A percentile compares a stretch with the other conserved stretches of the same genome.
Conservation (phyloP, 2,329 filamentous ascomycete species). For the Cyclaneusma minus region DNA sequence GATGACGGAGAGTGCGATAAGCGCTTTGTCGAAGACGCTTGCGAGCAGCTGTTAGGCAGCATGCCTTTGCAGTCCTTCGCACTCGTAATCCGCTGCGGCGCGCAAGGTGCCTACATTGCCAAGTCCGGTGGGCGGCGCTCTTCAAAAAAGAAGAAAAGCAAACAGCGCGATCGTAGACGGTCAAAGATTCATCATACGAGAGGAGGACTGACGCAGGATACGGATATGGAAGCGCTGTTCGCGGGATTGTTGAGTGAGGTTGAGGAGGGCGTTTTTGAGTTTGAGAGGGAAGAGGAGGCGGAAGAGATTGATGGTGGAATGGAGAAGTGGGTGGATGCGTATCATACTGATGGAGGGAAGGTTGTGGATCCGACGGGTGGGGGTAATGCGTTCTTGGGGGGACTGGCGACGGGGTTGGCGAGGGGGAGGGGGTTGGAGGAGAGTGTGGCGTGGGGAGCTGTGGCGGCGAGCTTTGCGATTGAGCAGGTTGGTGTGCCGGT, state of each 20-base stretch:
- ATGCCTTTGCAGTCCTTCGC: constrained; percentile 51
- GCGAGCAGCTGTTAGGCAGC: constrained; percentile 44
- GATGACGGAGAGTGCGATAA: constrained; percentile 29
- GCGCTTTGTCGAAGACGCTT: constrained; percentile 37
- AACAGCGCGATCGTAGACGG: background rate
- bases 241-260: constrained; percentile 39
- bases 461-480: constrained; percentile 84
- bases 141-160: constrained; percentile 5
- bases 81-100: constrained; percentile 55
- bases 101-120: constrained; percentile 54
- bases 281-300: constrained; percentile 39
- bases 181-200: constrained; percentile 27
- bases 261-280: constrained; percentile 27
- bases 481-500: constrained; percentile 80
- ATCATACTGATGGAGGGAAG: constrained; percentile 34
- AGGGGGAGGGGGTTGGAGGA: constrained; percentile 46
- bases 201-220: constrained; percentile 40
- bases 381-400: constrained; percentile 73
- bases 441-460: constrained; percentile 61
- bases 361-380: constrained; percentile 91
- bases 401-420: constrained; percentile 40
- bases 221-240: constrained; percentile 47
- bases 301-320: constrained; percentile 31
- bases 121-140: constrained; percentile 17
- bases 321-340: constrained; percentile 65